Evolutionary conservation across 805 yeast species (phyloP).

Genomic region (Starmera quercuum): DNA sequence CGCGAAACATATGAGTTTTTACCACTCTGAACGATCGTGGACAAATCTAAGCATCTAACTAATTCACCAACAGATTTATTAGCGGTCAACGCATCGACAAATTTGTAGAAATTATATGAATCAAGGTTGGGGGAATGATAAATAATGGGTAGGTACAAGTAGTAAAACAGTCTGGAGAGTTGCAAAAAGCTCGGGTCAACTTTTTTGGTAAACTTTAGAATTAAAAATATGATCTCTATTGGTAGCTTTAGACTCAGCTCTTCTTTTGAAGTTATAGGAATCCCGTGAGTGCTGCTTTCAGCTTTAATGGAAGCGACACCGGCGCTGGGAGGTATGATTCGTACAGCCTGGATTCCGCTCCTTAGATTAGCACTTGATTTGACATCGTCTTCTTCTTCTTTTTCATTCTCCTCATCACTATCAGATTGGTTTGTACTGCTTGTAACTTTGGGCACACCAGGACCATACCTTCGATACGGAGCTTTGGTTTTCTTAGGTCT

Average conservation of each 20-base stretch:
- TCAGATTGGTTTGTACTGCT: constrained; percentile 21
- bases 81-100: constrained; percentile 61
- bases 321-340: not conserved
- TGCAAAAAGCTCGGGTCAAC: constrained; percentile 44
- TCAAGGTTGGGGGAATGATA: constrained; percentile 57
- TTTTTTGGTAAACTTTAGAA: constrained; percentile 22
- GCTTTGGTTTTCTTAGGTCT: constrained; percentile 79
- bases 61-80: constrained; percentile 46
- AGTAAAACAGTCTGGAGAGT: constrained; percentile 56
- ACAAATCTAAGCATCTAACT: constrained; percentile 63
- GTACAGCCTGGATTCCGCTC: not conserved
- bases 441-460: constrained; percentile 35
- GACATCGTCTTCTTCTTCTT: too few relatives aligned
- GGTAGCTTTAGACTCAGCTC: constrained; percentile 21
- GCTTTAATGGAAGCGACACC: not conserved
- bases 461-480: constrained; percentile 70
- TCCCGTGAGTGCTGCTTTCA: constrained; percentile 2
- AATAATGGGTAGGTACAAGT: constrained; percentile 51
- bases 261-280: too few relatives aligned
- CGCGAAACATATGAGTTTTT: constrained; percentile 87
- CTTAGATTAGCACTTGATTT: too few relatives aligned
- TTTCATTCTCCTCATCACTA: constrained; percentile 18
- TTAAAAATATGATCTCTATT: constrained; percentile 20
- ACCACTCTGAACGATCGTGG: constrained; percentile 81
- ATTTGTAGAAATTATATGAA: constrained; percentile 60